Evolutionary conservation across 352 stramenopile genomes (phyloP).

Genomic region (Pythium diclinum): DNA sequence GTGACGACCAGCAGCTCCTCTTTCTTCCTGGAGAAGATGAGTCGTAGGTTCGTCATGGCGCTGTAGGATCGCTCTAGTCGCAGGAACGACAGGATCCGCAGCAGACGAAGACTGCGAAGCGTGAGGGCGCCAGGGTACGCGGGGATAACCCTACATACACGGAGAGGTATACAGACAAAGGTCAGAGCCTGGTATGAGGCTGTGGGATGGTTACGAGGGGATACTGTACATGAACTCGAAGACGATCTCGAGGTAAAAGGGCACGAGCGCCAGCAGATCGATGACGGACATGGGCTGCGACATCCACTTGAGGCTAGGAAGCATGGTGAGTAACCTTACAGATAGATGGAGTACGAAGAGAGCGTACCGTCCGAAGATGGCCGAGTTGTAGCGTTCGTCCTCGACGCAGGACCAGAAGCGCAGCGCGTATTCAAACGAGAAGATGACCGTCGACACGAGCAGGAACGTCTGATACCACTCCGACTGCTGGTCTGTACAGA

Average conservation of each 20-base stretch:
- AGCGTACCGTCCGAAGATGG: constrained; percentile 50
- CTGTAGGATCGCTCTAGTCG: constrained; percentile 76
- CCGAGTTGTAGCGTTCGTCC: constrained; percentile 54
- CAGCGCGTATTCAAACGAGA: constrained; percentile 72
- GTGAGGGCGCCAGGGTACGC: constrained; percentile 60
- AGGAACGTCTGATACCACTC: constrained; percentile 79
- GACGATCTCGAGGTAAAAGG: constrained; percentile 80
- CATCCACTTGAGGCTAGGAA: constrained; percentile 72
- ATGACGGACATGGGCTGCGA: constrained; percentile 75
- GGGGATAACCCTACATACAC: constrained; percentile 27
- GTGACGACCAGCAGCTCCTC: constrained; percentile 76
- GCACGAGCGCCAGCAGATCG: constrained; percentile 68
- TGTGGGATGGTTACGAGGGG: not conserved
- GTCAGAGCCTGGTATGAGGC: not conserved
- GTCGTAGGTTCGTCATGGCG: constrained; percentile 71
- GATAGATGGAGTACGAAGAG: too few species aligned
- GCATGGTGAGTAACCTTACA: too few species aligned
- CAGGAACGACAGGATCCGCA: constrained; percentile 81
- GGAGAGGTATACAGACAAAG: not conserved
- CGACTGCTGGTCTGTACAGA: constrained; percentile 32
- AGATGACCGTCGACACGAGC: constrained; percentile 71
- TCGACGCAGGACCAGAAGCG: constrained; percentile 81
- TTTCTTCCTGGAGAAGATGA: constrained; percentile 71
- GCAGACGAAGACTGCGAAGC: constrained; percentile 61
- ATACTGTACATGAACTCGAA: constrained; percentile 53